Evolutionary conservation across 345 rosid species (phyloP).

Genomic region (Brassica carinata): DNA sequence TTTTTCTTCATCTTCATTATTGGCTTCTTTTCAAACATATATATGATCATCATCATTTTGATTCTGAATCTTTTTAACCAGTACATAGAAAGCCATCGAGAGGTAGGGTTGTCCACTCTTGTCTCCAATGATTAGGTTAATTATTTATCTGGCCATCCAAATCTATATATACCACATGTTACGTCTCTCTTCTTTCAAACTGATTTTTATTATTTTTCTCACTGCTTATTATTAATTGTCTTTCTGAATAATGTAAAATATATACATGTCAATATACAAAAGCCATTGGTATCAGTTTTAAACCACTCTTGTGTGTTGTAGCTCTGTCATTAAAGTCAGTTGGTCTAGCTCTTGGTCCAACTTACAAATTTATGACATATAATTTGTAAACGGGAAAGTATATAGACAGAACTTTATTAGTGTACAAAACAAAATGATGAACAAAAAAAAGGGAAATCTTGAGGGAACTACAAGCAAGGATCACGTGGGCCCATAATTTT

Average conservation of each 20-base stretch:
- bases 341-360: background rate
- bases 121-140: constrained; percentile 17
- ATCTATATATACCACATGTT: background rate
- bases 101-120: constrained; percentile 34
- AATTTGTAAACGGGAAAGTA: background rate
- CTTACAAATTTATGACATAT: background rate
- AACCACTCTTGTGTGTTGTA: background rate
- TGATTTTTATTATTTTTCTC: background rate
- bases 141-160: constrained; percentile 10
- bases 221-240: background rate
- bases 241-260: background rate
- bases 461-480: background rate
- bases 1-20: constrained; percentile 26
- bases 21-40: constrained; percentile 20
- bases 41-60: constrained; percentile 23
- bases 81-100: background rate
- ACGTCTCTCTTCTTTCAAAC: background rate
- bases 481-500: background rate
- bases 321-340: background rate
- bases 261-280: background rate
- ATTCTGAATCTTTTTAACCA: constrained; percentile 9
- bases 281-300: background rate
- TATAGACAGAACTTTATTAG: background rate
- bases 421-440: constrained; percentile 1
- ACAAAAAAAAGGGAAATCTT: constrained; percentile 1